Base-by-base conservation (phyloP, 2,329 filamentous ascomycete genomes). In the Colletotrichum falcatum region DNA sequence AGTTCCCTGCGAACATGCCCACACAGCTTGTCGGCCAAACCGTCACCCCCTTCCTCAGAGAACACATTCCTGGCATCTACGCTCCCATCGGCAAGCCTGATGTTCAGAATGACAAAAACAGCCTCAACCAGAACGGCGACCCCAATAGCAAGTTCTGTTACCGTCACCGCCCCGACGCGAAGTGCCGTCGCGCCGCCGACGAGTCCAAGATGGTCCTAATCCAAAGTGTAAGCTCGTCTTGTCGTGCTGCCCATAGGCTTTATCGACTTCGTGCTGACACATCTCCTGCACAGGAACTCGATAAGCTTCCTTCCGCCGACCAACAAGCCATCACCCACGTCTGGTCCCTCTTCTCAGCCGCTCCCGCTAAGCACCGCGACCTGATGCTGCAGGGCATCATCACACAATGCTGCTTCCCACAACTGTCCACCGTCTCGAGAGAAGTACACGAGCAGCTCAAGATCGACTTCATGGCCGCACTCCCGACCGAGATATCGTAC, bases 381-480 rank as follows among this genome's bases (percentile, higher is more conserved):
- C 87, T 99, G 70, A 98, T 99, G 93, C 88, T 99, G 9, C 94
- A 97, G 79, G 96, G 96, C 74, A 95, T 99, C 76, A 91, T 99
- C 72, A 92, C 95, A 0, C 95, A 98, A 80, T 98, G 95, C 81
- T 99, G 96, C 83, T 98, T 99, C 78, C 95, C 96, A 1, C 96
- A 99, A 78, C 89, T 99, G 8, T 98, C 96, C 39, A 95, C 93
- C 74, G 91, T 99, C 67, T 96, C 95, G 2, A 91, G 94, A 72
- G 93, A 94, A 74, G 93, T 99, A 55, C 92, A 94, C 73, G 95
- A 98, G 74, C 91, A 98, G 73, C 95, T 99, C 77, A 96, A 97
- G 81, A 98, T 99, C 83, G 96, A 99, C 82, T 99, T 98, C 79
- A 85, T 99, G 60, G 90, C 92, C 42, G 94, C 95, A 8, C 86